phyloP scores from a whole-genome alignment of 1,284 basidiomycete genomes.

The Tetrapyrgos nigripes region DNA sequence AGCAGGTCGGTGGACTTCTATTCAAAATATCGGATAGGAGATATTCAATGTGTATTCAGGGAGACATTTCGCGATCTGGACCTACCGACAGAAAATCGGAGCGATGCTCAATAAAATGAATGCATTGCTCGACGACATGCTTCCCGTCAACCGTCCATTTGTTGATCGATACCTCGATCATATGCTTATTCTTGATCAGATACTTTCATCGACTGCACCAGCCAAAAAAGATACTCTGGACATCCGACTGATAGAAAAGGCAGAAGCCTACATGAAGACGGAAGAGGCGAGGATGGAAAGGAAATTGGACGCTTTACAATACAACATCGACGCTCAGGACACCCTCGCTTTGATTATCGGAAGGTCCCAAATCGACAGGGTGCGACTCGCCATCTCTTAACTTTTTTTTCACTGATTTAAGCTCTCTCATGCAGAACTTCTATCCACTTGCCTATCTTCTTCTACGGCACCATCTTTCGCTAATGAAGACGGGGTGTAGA shows the following conservation, averaged over 20 bases:
- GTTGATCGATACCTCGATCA: conserved; percentile 11
- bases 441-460: conserved; percentile 15
- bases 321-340: conserved; percentile 18
- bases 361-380: conserved; percentile 15
- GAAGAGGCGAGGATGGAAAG: conserved; percentile 15
- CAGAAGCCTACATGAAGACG: conserved; percentile 5
- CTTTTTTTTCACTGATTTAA: background rate
- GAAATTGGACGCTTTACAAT: conserved; percentile 9
- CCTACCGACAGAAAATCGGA: conserved; percentile 12
- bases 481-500: conserved; percentile 2
- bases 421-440: conserved; percentile 4
- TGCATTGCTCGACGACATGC: conserved; percentile 3
- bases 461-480: conserved; percentile 6
- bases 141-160: conserved; percentile 9
- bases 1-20: conserved; percentile 1
- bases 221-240: conserved; percentile 4
- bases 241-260: conserved; percentile 1
- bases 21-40: too few relatives aligned
- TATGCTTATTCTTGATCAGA: conserved; percentile 4
- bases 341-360: conserved; percentile 14
- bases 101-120: conserved; percentile 7
- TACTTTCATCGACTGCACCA: conserved; percentile 9
- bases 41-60: background rate
- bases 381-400: background rate
- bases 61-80: conserved; percentile 14